Evolutionary conservation across 768 basidiomycete genomes (phyloP), one percentile per base, ranked within the genome.

Genomic region (Trametes maxima): DNA sequence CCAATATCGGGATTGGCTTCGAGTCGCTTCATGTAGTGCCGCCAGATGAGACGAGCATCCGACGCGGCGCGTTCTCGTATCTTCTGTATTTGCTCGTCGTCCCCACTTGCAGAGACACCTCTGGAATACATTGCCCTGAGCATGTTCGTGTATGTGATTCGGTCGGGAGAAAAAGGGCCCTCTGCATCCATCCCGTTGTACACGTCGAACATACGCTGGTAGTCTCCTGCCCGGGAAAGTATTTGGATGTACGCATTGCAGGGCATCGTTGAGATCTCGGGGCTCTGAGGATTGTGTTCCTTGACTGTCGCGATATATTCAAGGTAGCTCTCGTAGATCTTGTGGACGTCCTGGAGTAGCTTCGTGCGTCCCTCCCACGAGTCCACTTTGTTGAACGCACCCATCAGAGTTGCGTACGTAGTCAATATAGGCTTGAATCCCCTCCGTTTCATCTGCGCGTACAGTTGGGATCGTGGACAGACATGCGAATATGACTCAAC

Each of bases 381-480:
- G 16, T 85, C 78, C 28, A 92, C 83, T 28, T 78, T 78, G 2
- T 82, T 78, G 44, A 88, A 78, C 6, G 89, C 90, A 45, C 13
- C 37, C 71, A 94, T 79, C 73, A 94, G 76, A 22, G 88, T 90
- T 46, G 82, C 79, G 66, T 82, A 94, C 1, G 92, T 92, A 58
- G 84, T 75, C 7, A 79, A 72, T 45, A 80, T 86, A 24, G 93
- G 90, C 47, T 79, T 79, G 69, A 92, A 87, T 1, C 90, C 89
- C 45, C 93, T 84, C 36, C 91, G 82, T 73, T 92, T 94, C 91
- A 94, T 92, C 92, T 94, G 62, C 22, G 19, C 43, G 33, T 3
- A 11, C n/a, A 37, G 70, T n/a, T 28, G 45, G 21, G 21, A 39
- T 5, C 7, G 17, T 14, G 36, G 5, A 21, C 2, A 56, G 28